Percentiles rank a stretch among this genome's conserved stretches.
phyloP scores from a whole-genome alignment of 1,284 basidiomycete genomes.

The Anthracocystis panici-leucophaei region DNA sequence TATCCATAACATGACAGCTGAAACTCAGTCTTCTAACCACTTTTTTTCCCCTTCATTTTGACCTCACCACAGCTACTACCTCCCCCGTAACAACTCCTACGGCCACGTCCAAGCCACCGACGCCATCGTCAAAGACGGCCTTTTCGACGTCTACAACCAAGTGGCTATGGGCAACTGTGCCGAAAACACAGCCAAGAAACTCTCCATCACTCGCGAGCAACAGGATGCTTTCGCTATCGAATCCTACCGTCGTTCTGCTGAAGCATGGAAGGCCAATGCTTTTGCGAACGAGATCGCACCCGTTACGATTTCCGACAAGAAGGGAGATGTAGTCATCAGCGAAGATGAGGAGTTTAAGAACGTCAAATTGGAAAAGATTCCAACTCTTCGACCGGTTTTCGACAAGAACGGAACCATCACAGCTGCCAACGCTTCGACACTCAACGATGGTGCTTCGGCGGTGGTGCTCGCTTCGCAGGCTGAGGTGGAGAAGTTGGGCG shows the following conservation, averaged over 20 bases:
- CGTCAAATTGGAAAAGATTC: conserved; percentile 71
- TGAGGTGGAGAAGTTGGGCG: conserved; percentile 66
- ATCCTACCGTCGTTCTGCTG: conserved; percentile 91
- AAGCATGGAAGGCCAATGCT: conserved; percentile 86
- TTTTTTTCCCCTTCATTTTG: background rate
- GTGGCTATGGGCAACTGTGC: conserved; percentile 67
- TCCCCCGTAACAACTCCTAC: conserved; percentile 87
- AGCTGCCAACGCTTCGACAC: conserved; percentile 71
- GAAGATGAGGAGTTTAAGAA: conserved; percentile 97
- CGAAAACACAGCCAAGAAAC: conserved; percentile 70
- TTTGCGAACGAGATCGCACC: conserved; percentile 92
- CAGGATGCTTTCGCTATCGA: conserved; percentile 82
- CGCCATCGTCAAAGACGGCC: conserved; percentile 90
- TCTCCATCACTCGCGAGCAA: conserved; percentile 69
- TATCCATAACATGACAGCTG: background rate
- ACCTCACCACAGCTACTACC: conserved; percentile 79
- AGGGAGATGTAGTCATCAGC: conserved; percentile 82
- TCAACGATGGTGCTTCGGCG: conserved; percentile 72
- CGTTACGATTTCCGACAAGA: conserved; percentile 81
- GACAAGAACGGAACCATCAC: conserved; percentile 71
- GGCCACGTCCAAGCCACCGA: conserved; percentile 90
- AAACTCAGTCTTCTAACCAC: background rate
- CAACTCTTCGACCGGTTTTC: conserved; percentile 70
- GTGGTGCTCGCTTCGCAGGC: conserved; percentile 69
- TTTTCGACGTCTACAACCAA: conserved; percentile 71